Evolutionary conservation across 345 rosid genomes (phyloP).

Genomic region (thale cress (Arabidopsis thaliana)): TAIR10.1 NC_003070.9:2803501-2804000

Average conservation of each 20-base stretch:
- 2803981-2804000: constrained; percentile 45
- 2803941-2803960: constrained; percentile 45
- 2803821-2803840: neutral
- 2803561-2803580: constrained; percentile 87
- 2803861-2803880: constrained; percentile 63
- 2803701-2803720: constrained; percentile 8
- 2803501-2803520: constrained; percentile 8
- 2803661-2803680: constrained; percentile 12
- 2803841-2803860: constrained; percentile 29
- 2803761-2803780: constrained; percentile 5
- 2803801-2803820: neutral
- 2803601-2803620: constrained; percentile 67
- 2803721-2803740: constrained; percentile 12
- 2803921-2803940: constrained; percentile 75
- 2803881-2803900: constrained; percentile 94
- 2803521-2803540: constrained; percentile 61
- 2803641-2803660: neutral
- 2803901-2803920: constrained; percentile 92
- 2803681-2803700: constrained; percentile 10
- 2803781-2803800: constrained; percentile 7
- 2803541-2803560: constrained; percentile 80
- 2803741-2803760: constrained; percentile 1
- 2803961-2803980: constrained; percentile 37
- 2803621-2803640: constrained; percentile 23
- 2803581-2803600: constrained; percentile 78